Conservation (phyloP, 441 rosid species). For the Iberis amara region DNA sequence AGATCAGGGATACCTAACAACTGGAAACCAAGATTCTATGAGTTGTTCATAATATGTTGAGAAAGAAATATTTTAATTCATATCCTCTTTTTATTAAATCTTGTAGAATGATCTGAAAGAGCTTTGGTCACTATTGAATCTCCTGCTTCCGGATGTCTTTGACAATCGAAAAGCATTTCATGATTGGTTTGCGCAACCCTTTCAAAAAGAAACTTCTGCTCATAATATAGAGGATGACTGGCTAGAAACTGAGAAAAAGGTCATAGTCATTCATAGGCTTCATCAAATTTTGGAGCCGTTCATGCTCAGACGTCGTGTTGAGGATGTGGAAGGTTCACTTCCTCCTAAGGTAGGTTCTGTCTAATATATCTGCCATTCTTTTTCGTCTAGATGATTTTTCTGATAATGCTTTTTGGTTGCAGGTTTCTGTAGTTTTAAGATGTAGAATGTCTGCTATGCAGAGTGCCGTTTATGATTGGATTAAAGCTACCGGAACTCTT, state of each 20-base stretch:
- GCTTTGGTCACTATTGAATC: slow-evolving; percentile 97
- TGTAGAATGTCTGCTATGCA: slow-evolving; percentile 98
- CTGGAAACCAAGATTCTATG: slow-evolving; percentile 16
- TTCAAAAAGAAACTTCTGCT: slow-evolving; percentile 76
- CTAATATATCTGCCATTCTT: slow-evolving; percentile 9
- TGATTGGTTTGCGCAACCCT: slow-evolving; percentile 99
- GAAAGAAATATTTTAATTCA: background rate
- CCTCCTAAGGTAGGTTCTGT: slow-evolving; percentile 85
- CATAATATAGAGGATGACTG: slow-evolving; percentile 97
- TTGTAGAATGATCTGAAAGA: slow-evolving; percentile 97
- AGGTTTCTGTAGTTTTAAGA: slow-evolving; percentile 85
- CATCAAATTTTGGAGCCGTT: slow-evolving; percentile 99
- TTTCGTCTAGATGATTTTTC: slow-evolving; percentile 28
- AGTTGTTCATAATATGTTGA: slow-evolving; percentile 16
- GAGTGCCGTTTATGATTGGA: slow-evolving; percentile 98
- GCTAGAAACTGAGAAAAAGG: slow-evolving; percentile 99
- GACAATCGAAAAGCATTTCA: slow-evolving; percentile 99
- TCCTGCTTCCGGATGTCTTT: slow-evolving; percentile 98
- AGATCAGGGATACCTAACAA: slow-evolving; percentile 17
- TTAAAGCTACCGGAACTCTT: slow-evolving; percentile 92
- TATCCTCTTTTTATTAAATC: slow-evolving; percentile 17
- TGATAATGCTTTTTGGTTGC: slow-evolving; percentile 38
- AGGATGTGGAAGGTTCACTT: slow-evolving; percentile 99
- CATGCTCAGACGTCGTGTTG: slow-evolving; percentile 99
- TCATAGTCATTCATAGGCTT: slow-evolving; percentile 94